phyloP scores from a whole-genome alignment of 2,329 filamentous ascomycete species.

The Lachnellula cervina region DNA sequence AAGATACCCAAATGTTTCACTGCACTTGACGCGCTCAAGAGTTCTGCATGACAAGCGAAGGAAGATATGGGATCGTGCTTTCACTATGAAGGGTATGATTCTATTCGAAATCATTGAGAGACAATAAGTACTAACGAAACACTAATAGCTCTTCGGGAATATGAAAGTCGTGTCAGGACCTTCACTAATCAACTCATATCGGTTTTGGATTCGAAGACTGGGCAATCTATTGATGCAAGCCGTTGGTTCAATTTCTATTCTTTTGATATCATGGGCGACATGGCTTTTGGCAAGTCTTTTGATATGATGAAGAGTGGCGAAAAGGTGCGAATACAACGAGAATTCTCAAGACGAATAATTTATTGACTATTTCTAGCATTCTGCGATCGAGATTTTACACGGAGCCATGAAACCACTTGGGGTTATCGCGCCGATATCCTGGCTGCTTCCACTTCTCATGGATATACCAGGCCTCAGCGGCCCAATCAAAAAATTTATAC shows the following conservation, averaged over 20 bases:
- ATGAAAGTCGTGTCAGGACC: constrained; percentile 19
- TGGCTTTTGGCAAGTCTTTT: constrained; percentile 25
- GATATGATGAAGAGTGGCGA: constrained; percentile 19
- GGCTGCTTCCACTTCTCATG: constrained; percentile 18
- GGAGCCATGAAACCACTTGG: constrained; percentile 13
- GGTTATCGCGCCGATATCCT: constrained; percentile 16
- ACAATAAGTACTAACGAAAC: not conserved
- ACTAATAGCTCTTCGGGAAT: constrained; percentile 19
- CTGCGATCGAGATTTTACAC: constrained; percentile 11
- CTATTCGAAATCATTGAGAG: not conserved
- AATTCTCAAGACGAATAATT: too few relatives aligned
- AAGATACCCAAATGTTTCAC: constrained; percentile 7
- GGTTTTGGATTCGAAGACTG: constrained; percentile 9
- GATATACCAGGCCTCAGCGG: constrained; percentile 11
- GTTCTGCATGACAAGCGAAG: constrained; percentile 21
- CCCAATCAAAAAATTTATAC: constrained; percentile 9
- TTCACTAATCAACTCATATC: constrained; percentile 16
- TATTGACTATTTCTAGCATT: not conserved
- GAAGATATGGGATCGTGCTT: constrained; percentile 22
- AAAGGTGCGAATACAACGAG: not conserved
- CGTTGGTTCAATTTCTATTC: constrained; percentile 22
- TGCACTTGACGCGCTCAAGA: constrained; percentile 17
- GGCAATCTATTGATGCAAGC: constrained; percentile 18
- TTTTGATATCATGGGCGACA: constrained; percentile 29
- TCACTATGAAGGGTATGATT: constrained; percentile 20